phyloP scores from a whole-genome alignment of 441 rosid genomes.

The Gossypium davidsonii region DNA sequence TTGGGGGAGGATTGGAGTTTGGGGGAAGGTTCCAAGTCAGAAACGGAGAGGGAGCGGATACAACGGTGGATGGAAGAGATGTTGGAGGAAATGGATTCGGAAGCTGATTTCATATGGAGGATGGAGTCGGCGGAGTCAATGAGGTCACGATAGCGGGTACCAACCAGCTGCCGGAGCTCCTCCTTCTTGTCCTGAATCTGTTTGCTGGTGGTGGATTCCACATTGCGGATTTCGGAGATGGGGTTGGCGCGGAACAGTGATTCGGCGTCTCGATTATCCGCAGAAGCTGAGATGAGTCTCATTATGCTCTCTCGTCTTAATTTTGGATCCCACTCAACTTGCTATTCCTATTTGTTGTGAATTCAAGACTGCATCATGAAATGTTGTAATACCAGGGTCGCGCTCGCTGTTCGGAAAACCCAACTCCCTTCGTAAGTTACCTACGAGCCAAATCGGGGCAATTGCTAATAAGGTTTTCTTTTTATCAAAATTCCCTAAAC shows the following conservation, averaged over 20 bases:
- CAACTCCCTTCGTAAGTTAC: background rate
- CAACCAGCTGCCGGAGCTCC: constrained; percentile 85
- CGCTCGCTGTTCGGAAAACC: background rate
- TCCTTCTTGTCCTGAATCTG: constrained; percentile 89
- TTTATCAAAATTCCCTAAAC: background rate
- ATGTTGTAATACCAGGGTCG: background rate
- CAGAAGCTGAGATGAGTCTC: constrained; percentile 14
- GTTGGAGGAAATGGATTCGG: constrained; percentile 61
- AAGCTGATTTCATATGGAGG: constrained; percentile 74
- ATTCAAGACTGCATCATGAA: background rate
- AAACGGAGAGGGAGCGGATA: constrained; percentile 53
- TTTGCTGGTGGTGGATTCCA: constrained; percentile 55
- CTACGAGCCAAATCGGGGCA: background rate
- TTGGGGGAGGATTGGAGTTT: constrained; percentile 28
- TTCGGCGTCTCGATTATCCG: constrained; percentile 75
- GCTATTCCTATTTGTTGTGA: background rate
- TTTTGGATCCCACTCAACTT: background rate
- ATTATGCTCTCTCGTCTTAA: background rate
- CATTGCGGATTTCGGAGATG: constrained; percentile 68
- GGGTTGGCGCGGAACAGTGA: constrained; percentile 71
- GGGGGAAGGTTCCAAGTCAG: constrained; percentile 50
- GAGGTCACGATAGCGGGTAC: constrained; percentile 82
- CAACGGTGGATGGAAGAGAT: constrained; percentile 54
- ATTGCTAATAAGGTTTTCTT: background rate
- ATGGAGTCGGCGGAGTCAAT: constrained; percentile 96